Base-by-base conservation (phyloP, 495 filamentous ascomycete genomes). In the Amphirosellinia nigrospora region DNA sequence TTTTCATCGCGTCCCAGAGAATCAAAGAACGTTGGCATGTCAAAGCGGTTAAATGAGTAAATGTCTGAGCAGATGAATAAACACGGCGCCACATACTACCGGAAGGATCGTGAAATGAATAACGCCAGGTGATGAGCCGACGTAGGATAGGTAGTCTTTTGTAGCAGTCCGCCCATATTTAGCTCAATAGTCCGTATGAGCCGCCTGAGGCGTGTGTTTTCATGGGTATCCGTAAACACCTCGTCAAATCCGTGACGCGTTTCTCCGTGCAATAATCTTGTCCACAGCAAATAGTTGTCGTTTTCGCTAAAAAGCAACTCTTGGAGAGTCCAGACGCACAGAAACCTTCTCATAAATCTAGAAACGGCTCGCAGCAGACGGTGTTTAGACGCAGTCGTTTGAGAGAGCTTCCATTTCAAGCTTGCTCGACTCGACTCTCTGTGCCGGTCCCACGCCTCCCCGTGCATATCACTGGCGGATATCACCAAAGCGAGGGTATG, bases 311-410 rank as follows among this genome's bases (percentile, higher is more conserved):
- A 19, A 50, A 50, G n/a, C 21, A 50, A 50, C 21, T 50, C 46
- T 23, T 50, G 46, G 16, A 50, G 46, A 50, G 46, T 50, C 46
- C n/a, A 50, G 46, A 50, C 46, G 46, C 46, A 19, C 46, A 50
- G 16, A 50, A 48, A 50, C 46, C 46, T 23, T 23, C 19, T 21
- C 13, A 23, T 1, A 50, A 50, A 50, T 7, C 16, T 50, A 19
- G 3, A 10, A 23, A 21, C 19, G n/a, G 46, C 46, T 23, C 21
- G 3, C 46, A 50, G 16, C 46, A 50, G 46, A 23, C 46, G 46
- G 8, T 23, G 2, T 4, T 19, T n/a, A 19, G 2, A 23, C n/a
- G 19, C n/a, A 23, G 7, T n/a, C 16, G 46, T 7, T 23, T 2
- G 46, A 23, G 16, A 50, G 21, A 50, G 46, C 46, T 50, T 50